Percentiles rank a stretch among this genome's conserved stretches.
Evolutionary conservation across 805 yeast genomes (phyloP).

Genomic region (Diddensiella santjacobensis): DNA sequence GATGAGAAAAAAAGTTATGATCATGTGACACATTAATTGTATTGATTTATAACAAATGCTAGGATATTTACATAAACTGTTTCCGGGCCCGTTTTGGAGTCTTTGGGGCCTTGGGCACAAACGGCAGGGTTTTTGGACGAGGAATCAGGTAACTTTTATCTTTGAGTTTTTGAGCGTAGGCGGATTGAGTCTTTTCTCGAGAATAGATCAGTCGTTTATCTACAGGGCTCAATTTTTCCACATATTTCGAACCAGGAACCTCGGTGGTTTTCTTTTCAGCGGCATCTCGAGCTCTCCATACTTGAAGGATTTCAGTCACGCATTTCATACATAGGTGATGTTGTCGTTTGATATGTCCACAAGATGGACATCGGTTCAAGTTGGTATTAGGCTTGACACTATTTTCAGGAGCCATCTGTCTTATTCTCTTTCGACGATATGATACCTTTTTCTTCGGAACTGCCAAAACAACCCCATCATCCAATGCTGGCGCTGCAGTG

Average conservation of each 20-base stretch:
- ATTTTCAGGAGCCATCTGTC: conserved; percentile 76
- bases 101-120: conserved; percentile 28
- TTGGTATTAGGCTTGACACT: conserved; percentile 72
- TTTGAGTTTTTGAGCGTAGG: conserved; percentile 42
- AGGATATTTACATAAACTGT: background rate
- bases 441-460: conserved; percentile 94
- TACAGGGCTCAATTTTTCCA: conserved; percentile 43
- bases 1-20: conserved; percentile 3
- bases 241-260: conserved; percentile 28
- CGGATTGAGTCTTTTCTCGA: conserved; percentile 39
- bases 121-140: conserved; percentile 49
- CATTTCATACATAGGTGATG: conserved; percentile 93
- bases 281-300: conserved; percentile 49
- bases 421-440: conserved; percentile 77
- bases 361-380: conserved; percentile 88
- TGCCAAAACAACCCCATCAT: conserved; percentile 75
- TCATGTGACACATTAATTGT: background rate
- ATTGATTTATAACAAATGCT: background rate
- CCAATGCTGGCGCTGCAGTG: conserved; percentile 24
- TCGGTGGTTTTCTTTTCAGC: conserved; percentile 19
- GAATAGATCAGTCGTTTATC: conserved; percentile 67
- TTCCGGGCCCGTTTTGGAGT: background rate
- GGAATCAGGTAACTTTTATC: conserved; percentile 52
- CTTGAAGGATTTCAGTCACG: conserved; percentile 70
- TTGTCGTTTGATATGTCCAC: conserved; percentile 88